A percentile compares a stretch with the other conserved stretches of the same genome.
phyloP scores from a whole-genome alignment of 1,284 basidiomycete species.

The Irpex sp. region DNA sequence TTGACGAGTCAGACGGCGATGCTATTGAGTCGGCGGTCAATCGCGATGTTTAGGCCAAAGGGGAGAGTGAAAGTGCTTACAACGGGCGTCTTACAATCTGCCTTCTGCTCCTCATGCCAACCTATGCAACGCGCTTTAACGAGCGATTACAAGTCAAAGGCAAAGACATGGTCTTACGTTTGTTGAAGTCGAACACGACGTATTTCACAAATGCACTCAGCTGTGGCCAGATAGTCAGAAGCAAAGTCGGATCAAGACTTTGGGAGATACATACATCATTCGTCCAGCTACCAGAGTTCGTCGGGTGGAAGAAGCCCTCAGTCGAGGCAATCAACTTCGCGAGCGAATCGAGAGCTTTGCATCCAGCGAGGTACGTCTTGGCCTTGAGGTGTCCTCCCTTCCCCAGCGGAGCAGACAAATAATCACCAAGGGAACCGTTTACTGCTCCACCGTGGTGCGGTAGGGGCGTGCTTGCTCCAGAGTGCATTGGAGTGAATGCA shows the following conservation, averaged over 20 bases:
- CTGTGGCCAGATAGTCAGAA: constrained; percentile 30
- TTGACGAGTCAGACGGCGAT: constrained; percentile 70
- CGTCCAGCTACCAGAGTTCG: constrained; percentile 71
- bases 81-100: constrained; percentile 80
- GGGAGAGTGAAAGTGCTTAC: constrained; percentile 30
- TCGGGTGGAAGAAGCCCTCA: constrained; percentile 87
- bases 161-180: constrained; percentile 41
- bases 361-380: constrained; percentile 77
- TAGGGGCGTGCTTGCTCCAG: constrained; percentile 56
- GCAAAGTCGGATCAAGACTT: background rate
- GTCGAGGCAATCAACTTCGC: constrained; percentile 84
- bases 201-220: constrained; percentile 84
- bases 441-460: constrained; percentile 28
- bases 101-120: constrained; percentile 79
- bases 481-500: constrained; percentile 59
- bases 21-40: constrained; percentile 30
- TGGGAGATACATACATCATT: constrained; percentile 47
- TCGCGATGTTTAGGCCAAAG: background rate
- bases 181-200: constrained; percentile 85
- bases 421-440: constrained; percentile 48
- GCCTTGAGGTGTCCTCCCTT: constrained; percentile 33
- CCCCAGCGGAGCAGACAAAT: constrained; percentile 55
- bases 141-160: background rate
- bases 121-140: constrained; percentile 33
- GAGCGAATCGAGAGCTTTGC: constrained; percentile 83